Evolutionary conservation across 352 stramenopile species (phyloP), one percentile per base, ranked within the genome.

Genomic region (Phytophthora pluvialis): DNA sequence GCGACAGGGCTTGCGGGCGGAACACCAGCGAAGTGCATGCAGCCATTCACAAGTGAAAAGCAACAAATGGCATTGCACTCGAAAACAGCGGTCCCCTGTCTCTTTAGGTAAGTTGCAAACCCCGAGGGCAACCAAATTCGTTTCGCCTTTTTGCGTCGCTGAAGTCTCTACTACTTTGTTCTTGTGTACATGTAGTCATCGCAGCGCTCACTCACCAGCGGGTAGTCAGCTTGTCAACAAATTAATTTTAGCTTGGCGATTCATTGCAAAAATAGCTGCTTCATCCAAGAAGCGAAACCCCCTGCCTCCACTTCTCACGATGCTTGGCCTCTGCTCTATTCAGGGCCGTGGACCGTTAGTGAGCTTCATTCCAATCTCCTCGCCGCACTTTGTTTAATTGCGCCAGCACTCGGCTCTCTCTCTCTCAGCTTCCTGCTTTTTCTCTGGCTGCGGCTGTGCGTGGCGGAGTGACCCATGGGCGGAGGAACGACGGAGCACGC

Each of bases 391-490:
- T 47, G 15, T 38, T 25, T 35, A 29, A 15, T 57, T 35, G 12
- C 48, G 31, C 33, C 28, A 48, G 11, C 40, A 46, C 32, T 66
- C 21, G 25, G 45, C 43, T n/a, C 43, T 53, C 26, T 56, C 16
- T 12, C 28, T 50, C 11, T 45, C 12, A 51, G 28, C 16, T 51
- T 47, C 28, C 29, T 38, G 7, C 16, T 63, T 55, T 21, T 3
- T 46, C 38, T 59, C 32, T 73, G 38, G 18, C 16, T 16, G n/a
- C 47, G 9, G 28, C 33, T 53, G 46, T 51, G 36, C 42, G 45
- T 52, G 38, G 21, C 46, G 39, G 21, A 64, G 21, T 48, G 52
- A 71, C 12, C 18, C 49, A 73, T 77, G 64, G 60, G 60, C 36
- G 50, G 65, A 66, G 46, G 53, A 67, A 52, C 63, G 32, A 21